phyloP scores from a whole-genome alignment of 2,329 filamentous ascomycete genomes.

The Diaporthe nobilis region DNA sequence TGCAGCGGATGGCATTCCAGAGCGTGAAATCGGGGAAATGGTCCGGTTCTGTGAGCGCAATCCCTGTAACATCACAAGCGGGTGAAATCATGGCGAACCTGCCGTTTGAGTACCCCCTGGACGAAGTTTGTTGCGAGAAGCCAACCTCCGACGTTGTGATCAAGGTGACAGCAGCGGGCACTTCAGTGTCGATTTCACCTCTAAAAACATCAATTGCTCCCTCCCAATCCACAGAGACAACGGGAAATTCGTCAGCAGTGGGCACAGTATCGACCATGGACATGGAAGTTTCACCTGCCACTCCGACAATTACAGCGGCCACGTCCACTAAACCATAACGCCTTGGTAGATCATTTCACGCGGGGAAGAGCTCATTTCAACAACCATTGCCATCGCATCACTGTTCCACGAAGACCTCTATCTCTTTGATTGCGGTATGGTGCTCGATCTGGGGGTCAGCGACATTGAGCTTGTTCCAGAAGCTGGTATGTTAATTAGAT shows the following conservation, averaged over 20 bases:
- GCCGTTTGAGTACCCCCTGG: not conserved
- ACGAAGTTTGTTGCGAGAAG: not conserved
- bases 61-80: not conserved
- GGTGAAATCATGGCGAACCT: not conserved
- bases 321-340: not conserved
- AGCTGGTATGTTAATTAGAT: no score
- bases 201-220: not conserved
- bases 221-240: not conserved
- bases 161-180: not conserved
- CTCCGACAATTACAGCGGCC: not conserved
- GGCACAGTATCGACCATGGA: not conserved
- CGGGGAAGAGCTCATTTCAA: not conserved
- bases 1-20: not conserved
- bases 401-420: not conserved
- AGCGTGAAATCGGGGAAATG: not conserved
- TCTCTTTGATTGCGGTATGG: not conserved
- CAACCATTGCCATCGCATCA: not conserved
- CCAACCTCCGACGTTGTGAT: not conserved
- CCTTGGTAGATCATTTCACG: not conserved
- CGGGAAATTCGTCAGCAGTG: not conserved
- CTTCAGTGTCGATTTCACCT: not conserved
- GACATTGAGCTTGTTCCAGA: no score
- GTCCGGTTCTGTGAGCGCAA: not conserved
- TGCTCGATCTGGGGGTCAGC: no score
- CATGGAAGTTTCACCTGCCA: no score